These are phyloP conservation scores for Solanum chacoense DNA, from an alignment of 305 asterid genomes.

Conservation along the genomic window DNA sequence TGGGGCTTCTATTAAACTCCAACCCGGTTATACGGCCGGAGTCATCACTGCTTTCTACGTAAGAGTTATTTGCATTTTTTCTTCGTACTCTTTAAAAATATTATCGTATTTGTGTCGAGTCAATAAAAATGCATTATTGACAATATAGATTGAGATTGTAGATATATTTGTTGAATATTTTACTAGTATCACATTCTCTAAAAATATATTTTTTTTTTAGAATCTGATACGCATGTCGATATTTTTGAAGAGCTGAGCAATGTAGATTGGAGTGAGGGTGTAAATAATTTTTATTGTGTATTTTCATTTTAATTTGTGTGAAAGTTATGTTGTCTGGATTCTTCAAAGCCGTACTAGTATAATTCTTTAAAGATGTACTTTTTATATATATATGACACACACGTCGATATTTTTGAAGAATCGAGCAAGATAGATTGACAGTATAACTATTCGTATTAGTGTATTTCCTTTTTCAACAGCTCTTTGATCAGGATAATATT, in stretches of 20 bases:
- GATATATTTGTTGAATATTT: background rate
- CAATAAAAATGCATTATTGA: background rate
- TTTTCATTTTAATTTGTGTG: background rate
- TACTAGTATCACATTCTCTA: background rate
- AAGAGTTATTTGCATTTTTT: background rate
- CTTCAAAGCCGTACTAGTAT: background rate
- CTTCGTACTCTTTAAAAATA: background rate
- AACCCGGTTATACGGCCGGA: conserved; percentile 90
- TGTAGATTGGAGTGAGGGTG: background rate
- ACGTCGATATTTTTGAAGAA: background rate
- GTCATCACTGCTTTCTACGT: conserved; percentile 91
- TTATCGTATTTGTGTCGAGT: background rate
- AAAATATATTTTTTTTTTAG: background rate
- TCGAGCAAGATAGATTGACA: background rate
- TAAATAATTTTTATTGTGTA: background rate
- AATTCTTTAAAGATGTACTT: background rate
- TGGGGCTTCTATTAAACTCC: conserved; percentile 85
- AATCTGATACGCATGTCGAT: background rate
- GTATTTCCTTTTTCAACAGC: background rate
- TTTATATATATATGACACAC: background rate
- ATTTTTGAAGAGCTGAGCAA: background rate
- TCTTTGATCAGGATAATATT: background rate
- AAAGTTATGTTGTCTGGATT: background rate
- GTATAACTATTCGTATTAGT: background rate
- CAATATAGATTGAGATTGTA: background rate